phyloP scores from a whole-genome alignment of 2,329 filamentous ascomycete species.

The Aureobasidium sp. region DNA sequence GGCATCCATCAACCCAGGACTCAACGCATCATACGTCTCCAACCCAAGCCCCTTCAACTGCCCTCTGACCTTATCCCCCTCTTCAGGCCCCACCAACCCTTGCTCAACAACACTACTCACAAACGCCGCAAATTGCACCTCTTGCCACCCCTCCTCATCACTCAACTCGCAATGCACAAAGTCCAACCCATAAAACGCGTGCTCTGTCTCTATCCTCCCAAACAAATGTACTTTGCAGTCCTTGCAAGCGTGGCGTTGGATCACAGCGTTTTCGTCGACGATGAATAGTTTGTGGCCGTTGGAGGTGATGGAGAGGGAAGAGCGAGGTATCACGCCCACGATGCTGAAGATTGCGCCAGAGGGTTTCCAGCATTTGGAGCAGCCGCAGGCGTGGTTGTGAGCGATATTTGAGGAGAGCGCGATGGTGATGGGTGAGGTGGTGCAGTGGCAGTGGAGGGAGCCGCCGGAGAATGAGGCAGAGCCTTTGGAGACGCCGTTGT shows the following conservation, averaged over 20 bases:
- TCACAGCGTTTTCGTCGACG: conserved; percentile 50
- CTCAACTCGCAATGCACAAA: conserved; percentile 61
- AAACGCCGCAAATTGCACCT: conserved; percentile 63
- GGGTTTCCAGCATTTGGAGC: conserved; percentile 68
- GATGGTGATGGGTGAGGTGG: conserved; percentile 50
- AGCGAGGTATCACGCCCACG: conserved; percentile 53
- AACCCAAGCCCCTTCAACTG: conserved; percentile 51
- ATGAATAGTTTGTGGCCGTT: conserved; percentile 52
- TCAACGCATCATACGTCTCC: conserved; percentile 57
- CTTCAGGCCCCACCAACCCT: conserved; percentile 47
- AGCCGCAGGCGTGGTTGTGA: conserved; percentile 66
- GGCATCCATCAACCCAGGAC: conserved; percentile 55
- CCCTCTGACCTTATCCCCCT: conserved; percentile 49
- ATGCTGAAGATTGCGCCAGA: conserved; percentile 56
- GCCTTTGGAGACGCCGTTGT: conserved; percentile 55
- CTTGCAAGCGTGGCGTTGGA: conserved; percentile 55
- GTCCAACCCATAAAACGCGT: conserved; percentile 62
- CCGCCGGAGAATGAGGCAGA: conserved; percentile 51
- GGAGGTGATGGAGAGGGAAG: conserved; percentile 50
- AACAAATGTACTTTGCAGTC: conserved; percentile 57
- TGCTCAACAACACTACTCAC: conserved; percentile 64
- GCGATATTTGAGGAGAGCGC: conserved; percentile 52
- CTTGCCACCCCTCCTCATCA: conserved; percentile 58
- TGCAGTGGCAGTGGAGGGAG: conserved; percentile 56
- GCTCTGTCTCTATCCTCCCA: conserved; percentile 57